A percentile compares a stretch with the other conserved stretches of the same genome.
Evolutionary conservation across 1,284 basidiomycete species (phyloP).

Genomic region (Ceratobasidium sp.): DNA sequence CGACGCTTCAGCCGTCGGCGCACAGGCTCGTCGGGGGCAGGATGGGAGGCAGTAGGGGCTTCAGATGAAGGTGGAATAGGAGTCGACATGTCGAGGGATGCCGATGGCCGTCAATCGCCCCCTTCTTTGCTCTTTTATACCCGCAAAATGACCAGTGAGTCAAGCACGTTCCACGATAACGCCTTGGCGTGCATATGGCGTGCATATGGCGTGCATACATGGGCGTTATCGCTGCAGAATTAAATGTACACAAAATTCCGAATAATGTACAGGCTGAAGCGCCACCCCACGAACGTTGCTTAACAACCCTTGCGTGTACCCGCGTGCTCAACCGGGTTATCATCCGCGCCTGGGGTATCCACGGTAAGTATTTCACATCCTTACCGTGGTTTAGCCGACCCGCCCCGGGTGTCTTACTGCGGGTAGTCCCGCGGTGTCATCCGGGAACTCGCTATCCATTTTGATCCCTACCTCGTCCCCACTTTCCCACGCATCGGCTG

Average conservation of each 20-base stretch:
- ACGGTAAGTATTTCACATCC: neutral
- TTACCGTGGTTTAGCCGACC: neutral
- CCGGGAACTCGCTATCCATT: slow-evolving; percentile 18
- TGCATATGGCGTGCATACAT: neutral
- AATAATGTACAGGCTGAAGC: neutral
- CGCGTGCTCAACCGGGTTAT: slow-evolving; percentile 8
- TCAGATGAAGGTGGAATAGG: neutral
- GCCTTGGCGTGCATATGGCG: neutral
- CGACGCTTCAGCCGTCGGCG: slow-evolving; percentile 18
- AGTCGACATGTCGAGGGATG: neutral
- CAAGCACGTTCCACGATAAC: no score
- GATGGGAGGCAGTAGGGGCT: neutral
- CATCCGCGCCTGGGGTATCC: neutral
- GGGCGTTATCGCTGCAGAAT: neutral
- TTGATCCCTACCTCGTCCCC: slow-evolving; percentile 17
- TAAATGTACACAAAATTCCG: neutral
- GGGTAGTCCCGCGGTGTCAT: neutral
- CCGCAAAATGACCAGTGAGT: neutral
- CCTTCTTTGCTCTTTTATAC: neutral
- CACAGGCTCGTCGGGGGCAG: slow-evolving; percentile 13
- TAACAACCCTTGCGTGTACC: neutral
- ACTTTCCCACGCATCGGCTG: slow-evolving; percentile 41
- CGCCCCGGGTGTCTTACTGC: neutral
- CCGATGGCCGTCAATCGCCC: neutral
- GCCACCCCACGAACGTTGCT: neutral